Evolutionary conservation across 2,329 filamentous ascomycete species (phyloP), one percentile per base, ranked within the genome.

Genomic region (Botrytis sinoallii): DNA sequence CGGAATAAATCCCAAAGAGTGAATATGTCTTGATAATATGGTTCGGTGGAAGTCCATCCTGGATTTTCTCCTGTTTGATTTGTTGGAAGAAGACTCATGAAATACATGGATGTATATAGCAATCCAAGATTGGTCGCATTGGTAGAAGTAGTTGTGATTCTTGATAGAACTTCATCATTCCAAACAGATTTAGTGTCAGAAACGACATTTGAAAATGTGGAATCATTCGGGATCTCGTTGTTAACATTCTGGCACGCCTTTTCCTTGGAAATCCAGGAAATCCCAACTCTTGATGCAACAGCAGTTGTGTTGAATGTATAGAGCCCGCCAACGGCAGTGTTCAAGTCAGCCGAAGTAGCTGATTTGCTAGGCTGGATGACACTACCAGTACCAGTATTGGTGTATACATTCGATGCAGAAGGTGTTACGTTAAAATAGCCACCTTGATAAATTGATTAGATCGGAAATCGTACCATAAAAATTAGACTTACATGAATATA

Each of bases 11-110:
- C 87, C 91, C 91, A 93, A 35, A 91, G 86, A 0, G 91, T 93
- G 78, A 92, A 92, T 25, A 91, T 88, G 74, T 93, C 91, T 74
- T 92, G 89, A 78, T 91, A 93, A 78, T 92, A 92, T 2, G 91
- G 91, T 80, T 93, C 91, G 0, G 79, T 77, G 1, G 88, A 90
- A 1, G 83, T 79, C 91, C 91, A 93, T 0, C 85, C 81, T 0
- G 91, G 90, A 74, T 93, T 93, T 79, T 93, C 91, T 0, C 90
- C 90, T 0, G 90, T 92, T 75, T 90, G 88, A 79, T 93, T 92
- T 0, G 90, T 90, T 0, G 91, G 77, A 3, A 79, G 61, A 20
- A 79, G 71, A 57, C 76, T 77, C 77, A 79, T 78, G 61, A 75
- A 90, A 79, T 93, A 93, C 38, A 93, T 80, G 0, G 89, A 90